Evolutionary conservation across 1,284 basidiomycete genomes (phyloP), one percentile per base, ranked within the genome.

Genomic region (Neonothopanus nambi): DNA sequence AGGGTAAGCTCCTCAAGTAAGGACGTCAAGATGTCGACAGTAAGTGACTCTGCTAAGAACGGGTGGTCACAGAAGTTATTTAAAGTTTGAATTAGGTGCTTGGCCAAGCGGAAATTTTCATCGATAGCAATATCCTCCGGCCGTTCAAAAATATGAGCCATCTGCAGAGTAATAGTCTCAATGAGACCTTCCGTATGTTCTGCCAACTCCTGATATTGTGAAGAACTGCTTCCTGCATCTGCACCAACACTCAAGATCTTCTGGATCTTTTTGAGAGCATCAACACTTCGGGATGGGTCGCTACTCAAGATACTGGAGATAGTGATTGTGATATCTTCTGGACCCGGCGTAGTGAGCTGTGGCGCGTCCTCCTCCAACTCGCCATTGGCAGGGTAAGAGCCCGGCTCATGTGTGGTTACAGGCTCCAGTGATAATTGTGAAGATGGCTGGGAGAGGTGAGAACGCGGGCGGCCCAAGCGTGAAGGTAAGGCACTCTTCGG

Each of bases 31-130:
- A 89, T 89, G 48, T 89, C 85, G 35, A 91, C 84, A 0, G 90
- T 89, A 48, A 95, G 67, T 4, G 90, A 91, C 67, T 93, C 88
- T 5, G 91, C 89, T 36, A 95, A 75, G 56, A 89, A 79, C 20
- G 82, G 70, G 66, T 94, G 90, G 64, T 95, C 93, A 63, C 93
- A 95, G 67, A 95, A 94, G 26, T 91, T 90, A 63, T 94, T 93
- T 28, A 95, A 79, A 0, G 94, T 94, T 69, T 97, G 94, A 62
- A 98, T 96, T 48, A 98, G 81, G 69, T 97, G 95, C 70, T 98
- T 98, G 50, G 95, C 93, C 8, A 98, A 77, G 40, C 95, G 82
- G 72, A 96, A 93, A 64, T 91, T 91, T 58, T 88, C 82, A 17
- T 87, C 85, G 5, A 83, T 76, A 5, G 83, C 69, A 24, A 96